phyloP scores from a whole-genome alignment of 305 asterid genomes.

The Vinca major region DNA sequence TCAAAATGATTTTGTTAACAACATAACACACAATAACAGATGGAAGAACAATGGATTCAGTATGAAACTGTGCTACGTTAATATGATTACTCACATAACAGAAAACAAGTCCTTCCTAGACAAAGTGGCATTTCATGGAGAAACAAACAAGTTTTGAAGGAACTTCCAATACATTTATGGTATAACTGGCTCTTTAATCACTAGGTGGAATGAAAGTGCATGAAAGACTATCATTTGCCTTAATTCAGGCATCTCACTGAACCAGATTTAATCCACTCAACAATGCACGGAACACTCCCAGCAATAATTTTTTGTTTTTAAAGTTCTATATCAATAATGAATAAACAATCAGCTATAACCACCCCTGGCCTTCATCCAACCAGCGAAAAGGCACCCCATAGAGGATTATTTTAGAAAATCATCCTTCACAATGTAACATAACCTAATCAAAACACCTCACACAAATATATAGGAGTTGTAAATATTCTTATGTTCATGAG shows the following conservation, averaged over 20 bases:
- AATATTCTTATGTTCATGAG: background rate
- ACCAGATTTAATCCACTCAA: background rate
- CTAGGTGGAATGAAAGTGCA: background rate
- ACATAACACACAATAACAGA: background rate
- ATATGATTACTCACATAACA: background rate
- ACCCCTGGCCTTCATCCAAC: no score
- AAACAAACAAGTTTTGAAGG: background rate
- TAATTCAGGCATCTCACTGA: background rate
- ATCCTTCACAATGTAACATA: background rate
- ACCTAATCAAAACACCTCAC: background rate
- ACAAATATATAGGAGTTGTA: background rate
- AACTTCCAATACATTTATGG: background rate
- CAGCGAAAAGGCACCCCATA: background rate
- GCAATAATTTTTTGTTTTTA: no score
- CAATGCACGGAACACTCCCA: background rate
- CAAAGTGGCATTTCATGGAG: background rate
- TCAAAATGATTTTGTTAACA: conserved; percentile 1
- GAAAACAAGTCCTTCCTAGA: no score
- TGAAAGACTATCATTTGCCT: background rate
- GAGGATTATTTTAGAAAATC: background rate
- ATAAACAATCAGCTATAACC: no score
- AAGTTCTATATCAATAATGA: no score
- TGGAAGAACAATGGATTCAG: background rate
- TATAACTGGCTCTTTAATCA: background rate
- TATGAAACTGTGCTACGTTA: background rate